These are phyloP conservation scores for Pharnaceum exiguum DNA, from an alignment of 148 eudicot species.

Conservation along the genomic window DNA sequence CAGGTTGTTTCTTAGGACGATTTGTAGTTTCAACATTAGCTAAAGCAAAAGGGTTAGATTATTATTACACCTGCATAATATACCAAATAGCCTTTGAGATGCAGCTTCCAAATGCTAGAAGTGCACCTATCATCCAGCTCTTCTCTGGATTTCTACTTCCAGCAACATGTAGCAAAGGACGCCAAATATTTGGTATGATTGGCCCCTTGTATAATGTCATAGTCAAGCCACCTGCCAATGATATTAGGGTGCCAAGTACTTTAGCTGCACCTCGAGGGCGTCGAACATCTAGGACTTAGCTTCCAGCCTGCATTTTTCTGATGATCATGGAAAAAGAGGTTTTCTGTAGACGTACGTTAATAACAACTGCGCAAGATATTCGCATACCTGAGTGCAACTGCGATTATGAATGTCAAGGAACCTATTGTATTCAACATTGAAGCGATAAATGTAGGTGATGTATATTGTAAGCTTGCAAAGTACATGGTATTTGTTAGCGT, in stretches of 20 bases:
- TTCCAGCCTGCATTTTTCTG: conserved; percentile 63
- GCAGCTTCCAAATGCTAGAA: conserved; percentile 60
- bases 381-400: conserved; percentile 55
- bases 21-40: not conserved
- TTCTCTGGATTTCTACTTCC: conserved; percentile 29
- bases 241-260: conserved; percentile 38
- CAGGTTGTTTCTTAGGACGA: not conserved
- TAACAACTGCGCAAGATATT: not conserved
- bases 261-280: conserved; percentile 61
- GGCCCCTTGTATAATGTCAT: conserved; percentile 54
- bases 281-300: conserved; percentile 42
- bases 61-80: conserved; percentile 77
- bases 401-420: conserved; percentile 62
- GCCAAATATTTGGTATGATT: conserved; percentile 31
- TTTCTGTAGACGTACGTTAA: not conserved
- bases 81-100: conserved; percentile 64
- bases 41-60: not conserved
- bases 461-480: conserved; percentile 67
- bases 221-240: conserved; percentile 42
- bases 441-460: conserved; percentile 72
- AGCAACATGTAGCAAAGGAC: conserved; percentile 40
- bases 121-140: conserved; percentile 61
- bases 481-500: conserved; percentile 68
- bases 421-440: conserved; percentile 70
- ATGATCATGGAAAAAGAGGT: too few species aligned